A percentile compares a stretch with the other conserved stretches of the same genome.
These are phyloP conservation scores for Cucurbita argyrosperma DNA, from an alignment of 306 rosid genomes.

Conservation along the genomic window DNA sequence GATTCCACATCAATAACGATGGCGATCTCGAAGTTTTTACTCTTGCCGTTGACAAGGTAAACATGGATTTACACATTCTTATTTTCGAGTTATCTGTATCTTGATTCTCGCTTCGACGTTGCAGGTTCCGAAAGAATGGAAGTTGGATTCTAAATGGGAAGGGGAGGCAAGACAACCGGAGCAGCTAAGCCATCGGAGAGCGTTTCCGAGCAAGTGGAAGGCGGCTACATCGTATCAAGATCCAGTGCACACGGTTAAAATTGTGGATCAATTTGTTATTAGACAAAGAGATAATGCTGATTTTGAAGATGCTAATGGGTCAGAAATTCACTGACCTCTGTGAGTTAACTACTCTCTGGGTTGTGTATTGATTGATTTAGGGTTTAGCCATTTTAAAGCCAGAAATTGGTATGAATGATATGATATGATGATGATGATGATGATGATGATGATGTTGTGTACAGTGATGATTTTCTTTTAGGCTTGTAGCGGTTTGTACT, in stretches of 20 bases:
- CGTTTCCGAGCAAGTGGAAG: conserved; percentile 44
- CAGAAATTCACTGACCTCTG: conserved; percentile 32
- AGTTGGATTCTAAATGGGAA: conserved; percentile 47
- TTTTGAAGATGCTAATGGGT: conserved; percentile 15
- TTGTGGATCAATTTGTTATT: conserved; percentile 74
- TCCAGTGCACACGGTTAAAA: conserved; percentile 66
- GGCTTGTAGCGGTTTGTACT: not conserved
- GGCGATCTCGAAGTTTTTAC: conserved; percentile 95
- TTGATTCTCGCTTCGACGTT: not conserved
- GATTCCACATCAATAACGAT: conserved; percentile 51
- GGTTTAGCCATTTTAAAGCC: not conserved
- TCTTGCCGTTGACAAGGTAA: conserved; percentile 87
- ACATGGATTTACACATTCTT: not conserved
- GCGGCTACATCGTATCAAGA: conserved; percentile 52
- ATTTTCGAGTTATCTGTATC: not conserved
- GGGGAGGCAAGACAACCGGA: conserved; percentile 22
- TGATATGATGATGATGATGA: too few species aligned
- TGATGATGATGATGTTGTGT: not conserved
- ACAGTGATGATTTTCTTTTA: not conserved
- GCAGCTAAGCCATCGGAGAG: conserved; percentile 27
- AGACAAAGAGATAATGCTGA: conserved; percentile 25
- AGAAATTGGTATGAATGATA: not conserved
- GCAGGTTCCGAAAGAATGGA: conserved; percentile 52
- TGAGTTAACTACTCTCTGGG: conserved; percentile 6
- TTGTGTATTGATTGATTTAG: conserved; percentile 6